A percentile compares a stretch with the other conserved stretches of the same genome.
phyloP scores from a whole-genome alignment of 108 stramenopile genomes.

The Nitzschia sp. region DNA sequence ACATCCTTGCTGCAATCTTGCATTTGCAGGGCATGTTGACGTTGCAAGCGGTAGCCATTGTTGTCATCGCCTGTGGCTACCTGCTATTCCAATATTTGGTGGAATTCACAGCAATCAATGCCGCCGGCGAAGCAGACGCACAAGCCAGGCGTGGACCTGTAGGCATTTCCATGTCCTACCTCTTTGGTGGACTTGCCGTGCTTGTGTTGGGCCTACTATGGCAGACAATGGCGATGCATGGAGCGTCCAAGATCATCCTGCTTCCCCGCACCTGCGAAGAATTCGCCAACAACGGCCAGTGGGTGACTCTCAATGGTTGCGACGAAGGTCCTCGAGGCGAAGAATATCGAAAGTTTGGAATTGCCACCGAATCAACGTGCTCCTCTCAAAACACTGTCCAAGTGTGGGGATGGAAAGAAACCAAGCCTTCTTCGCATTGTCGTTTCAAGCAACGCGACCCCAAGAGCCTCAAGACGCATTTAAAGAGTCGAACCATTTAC shows the following conservation, averaged over 20 bases:
- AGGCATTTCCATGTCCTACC: constrained; percentile 18
- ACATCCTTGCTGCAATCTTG: constrained; percentile 48
- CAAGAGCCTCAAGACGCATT: constrained; percentile 47
- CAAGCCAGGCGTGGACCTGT: not conserved
- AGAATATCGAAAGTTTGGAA: constrained; percentile 63
- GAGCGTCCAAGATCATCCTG: constrained; percentile 57
- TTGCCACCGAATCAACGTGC: constrained; percentile 65
- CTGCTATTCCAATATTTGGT: constrained; percentile 59
- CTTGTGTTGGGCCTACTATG: constrained; percentile 53
- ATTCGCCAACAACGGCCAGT: constrained; percentile 68
- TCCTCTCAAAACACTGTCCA: constrained; percentile 35
- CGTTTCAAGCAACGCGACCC: constrained; percentile 69
- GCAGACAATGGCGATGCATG: constrained; percentile 61
- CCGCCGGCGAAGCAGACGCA: not conserved
- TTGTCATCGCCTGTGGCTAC: constrained; percentile 52
- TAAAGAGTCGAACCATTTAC: constrained; percentile 54
- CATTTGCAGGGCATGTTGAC: constrained; percentile 38
- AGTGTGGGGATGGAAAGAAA: constrained; percentile 75
- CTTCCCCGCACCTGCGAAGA: constrained; percentile 60
- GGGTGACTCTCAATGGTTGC: constrained; percentile 82
- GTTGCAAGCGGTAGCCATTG: constrained; percentile 27
- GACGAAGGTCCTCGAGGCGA: constrained; percentile 69
- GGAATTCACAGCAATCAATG: constrained; percentile 21
- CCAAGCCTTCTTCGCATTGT: constrained; percentile 55
- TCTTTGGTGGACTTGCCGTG: constrained; percentile 52